These are phyloP conservation scores for Fereydounia khargensis DNA, from an alignment of 1,284 basidiomycete genomes.

Conservation along the genomic window DNA sequence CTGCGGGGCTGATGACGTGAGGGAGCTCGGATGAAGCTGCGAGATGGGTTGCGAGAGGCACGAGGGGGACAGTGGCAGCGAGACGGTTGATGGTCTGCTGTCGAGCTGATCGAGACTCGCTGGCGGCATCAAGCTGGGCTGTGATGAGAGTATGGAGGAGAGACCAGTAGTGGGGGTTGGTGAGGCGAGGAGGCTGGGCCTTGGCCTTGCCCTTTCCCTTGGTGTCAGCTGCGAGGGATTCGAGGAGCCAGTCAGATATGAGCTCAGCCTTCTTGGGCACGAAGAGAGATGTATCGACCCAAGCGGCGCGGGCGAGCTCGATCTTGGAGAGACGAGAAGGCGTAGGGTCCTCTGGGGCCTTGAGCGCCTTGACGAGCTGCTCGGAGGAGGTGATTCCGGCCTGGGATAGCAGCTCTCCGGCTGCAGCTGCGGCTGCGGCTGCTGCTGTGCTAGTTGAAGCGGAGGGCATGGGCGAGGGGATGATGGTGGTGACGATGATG, in stretches of 20 bases:
- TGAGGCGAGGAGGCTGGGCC: neutral
- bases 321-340: slow-evolving; percentile 10
- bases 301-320: slow-evolving; percentile 22
- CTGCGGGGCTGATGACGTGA: neutral
- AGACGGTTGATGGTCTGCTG: neutral
- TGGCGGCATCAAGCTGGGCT: slow-evolving; percentile 3
- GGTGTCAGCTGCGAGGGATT: slow-evolving; percentile 17
- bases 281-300: slow-evolving; percentile 16
- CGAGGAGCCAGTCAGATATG: slow-evolving; percentile 33
- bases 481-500: too few species aligned
- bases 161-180: slow-evolving; percentile 18
- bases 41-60: slow-evolving; percentile 13
- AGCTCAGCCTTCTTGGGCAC: slow-evolving; percentile 40
- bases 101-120: neutral
- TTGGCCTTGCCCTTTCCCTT: slow-evolving; percentile 18
- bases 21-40: neutral
- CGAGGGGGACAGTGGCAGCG: slow-evolving; percentile 6
- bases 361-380: slow-evolving; percentile 42
- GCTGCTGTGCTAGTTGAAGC: too few species aligned
- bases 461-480: too few species aligned
- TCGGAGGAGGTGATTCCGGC: slow-evolving; percentile 43
- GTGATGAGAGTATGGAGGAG: slow-evolving; percentile 17
- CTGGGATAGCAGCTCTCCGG: slow-evolving; percentile 5
- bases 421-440: neutral
- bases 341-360: slow-evolving; percentile 16